Evolutionary conservation across 306 rosid species (phyloP).

Genomic region (Sindora glabra): DNA sequence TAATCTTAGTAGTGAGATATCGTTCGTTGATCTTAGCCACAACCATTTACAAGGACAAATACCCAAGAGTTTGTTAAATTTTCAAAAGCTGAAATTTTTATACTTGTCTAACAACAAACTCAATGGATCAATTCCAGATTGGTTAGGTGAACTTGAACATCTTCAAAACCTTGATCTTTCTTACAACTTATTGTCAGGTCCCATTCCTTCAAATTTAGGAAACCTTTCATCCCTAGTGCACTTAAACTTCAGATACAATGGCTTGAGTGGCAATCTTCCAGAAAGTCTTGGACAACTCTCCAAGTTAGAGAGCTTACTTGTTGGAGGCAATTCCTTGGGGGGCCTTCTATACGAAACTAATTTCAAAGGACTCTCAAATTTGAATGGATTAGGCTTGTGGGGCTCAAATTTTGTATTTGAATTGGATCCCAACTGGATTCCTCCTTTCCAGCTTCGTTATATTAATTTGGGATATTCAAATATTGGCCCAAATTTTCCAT

Average conservation of each 20-base stretch:
- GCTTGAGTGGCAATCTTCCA: too few relatives aligned
- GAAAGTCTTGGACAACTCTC: too few relatives aligned
- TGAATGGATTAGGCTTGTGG: neutral
- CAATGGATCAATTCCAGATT: too few relatives aligned
- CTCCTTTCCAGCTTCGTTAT: too few relatives aligned
- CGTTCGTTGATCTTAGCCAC: neutral
- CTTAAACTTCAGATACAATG: neutral
- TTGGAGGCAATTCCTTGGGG: neutral
- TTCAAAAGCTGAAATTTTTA: slow-evolving; percentile 1
- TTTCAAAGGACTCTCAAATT: neutral
- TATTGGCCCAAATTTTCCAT: too few relatives aligned
- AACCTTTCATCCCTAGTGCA: slow-evolving; percentile 7
- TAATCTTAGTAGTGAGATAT: neutral
- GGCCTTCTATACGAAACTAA: neutral
- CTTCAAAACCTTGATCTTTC: too few relatives aligned
- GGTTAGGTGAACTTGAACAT: too few relatives aligned
- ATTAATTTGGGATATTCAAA: too few relatives aligned
- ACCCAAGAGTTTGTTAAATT: slow-evolving; percentile 5
- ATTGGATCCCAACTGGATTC: too few relatives aligned
- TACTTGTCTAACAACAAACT: neutral
- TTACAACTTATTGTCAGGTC: too few relatives aligned
- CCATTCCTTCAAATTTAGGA: too few relatives aligned
- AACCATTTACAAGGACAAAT: neutral
- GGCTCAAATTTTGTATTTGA: neutral
- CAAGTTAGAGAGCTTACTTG: neutral